Percentiles rank a stretch among this genome's conserved stretches.
Evolutionary conservation across 202 grass and related monocot genomes (phyloP).

Genomic region (Brachypodium distachyon): DNA sequence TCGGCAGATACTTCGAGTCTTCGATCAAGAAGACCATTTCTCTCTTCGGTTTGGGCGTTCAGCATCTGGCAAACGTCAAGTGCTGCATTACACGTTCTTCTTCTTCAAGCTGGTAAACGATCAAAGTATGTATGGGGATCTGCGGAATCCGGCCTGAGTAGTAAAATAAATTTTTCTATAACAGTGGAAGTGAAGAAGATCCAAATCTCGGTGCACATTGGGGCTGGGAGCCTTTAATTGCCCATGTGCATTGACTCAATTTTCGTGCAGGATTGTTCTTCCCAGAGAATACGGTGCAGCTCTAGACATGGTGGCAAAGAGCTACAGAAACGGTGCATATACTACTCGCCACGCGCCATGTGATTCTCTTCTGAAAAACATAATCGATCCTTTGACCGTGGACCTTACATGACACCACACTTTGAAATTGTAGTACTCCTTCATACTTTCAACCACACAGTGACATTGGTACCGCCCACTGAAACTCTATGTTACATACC

Average conservation of each 20-base stretch:
- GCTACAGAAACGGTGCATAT: too few relatives aligned
- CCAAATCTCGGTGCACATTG: slow-evolving; percentile 24
- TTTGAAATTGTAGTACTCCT: too few relatives aligned
- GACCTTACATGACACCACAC: too few relatives aligned
- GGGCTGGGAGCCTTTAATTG: slow-evolving; percentile 2
- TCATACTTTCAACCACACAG: too few relatives aligned
- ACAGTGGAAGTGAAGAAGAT: not conserved
- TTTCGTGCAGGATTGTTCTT: not conserved
- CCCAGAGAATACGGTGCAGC: not conserved
- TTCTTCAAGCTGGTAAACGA: not conserved
- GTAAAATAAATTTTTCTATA: too few relatives aligned
- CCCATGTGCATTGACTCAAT: slow-evolving; percentile 33
- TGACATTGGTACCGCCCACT: too few relatives aligned
- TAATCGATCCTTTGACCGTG: not conserved
- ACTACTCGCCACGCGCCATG: too few relatives aligned
- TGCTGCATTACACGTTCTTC: not conserved
- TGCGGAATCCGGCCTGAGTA: too few relatives aligned
- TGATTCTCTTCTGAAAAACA: not conserved
- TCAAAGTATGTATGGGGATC: not conserved
- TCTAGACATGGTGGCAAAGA: too few relatives aligned
- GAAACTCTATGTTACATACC: too few relatives aligned
- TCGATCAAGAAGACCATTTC: not conserved
- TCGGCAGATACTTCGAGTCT: too few relatives aligned
- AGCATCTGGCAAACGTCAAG: slow-evolving; percentile 14
- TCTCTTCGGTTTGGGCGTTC: not conserved